Percentiles rank a stretch among this genome's conserved stretches.
Evolutionary conservation across 2,329 filamentous ascomycete species (phyloP).

Genomic region (Claviceps monticola): DNA sequence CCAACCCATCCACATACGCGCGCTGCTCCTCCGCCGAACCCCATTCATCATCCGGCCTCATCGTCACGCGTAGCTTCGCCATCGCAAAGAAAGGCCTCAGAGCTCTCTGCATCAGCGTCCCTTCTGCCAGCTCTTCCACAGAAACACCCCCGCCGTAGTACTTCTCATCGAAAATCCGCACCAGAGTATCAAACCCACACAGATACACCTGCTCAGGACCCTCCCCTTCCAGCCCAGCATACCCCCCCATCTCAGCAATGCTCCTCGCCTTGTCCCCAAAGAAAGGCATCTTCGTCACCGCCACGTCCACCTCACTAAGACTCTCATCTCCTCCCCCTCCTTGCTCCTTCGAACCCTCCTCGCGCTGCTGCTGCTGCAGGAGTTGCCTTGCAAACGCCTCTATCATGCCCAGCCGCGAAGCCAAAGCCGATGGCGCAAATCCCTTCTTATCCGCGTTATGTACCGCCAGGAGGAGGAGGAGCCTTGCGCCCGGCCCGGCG

Average conservation of each 20-base stretch:
- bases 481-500: slow-evolving; percentile 15
- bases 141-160: slow-evolving; percentile 41
- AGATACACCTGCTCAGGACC: slow-evolving; percentile 49
- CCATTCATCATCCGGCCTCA: slow-evolving; percentile 47
- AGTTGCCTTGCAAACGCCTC: slow-evolving; percentile 48
- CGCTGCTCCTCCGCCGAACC: slow-evolving; percentile 30
- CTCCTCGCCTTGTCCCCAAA: slow-evolving; percentile 58
- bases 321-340: background rate
- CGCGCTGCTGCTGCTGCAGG: background rate
- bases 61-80: slow-evolving; percentile 49
- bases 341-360: no score
- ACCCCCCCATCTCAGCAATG: slow-evolving; percentile 34
- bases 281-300: slow-evolving; percentile 56
- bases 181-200: slow-evolving; percentile 62
- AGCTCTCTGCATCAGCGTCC: slow-evolving; percentile 30
- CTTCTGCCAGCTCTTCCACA: background rate
- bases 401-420: slow-evolving; percentile 59
- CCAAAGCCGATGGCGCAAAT: slow-evolving; percentile 53
- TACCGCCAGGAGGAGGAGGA: slow-evolving; percentile 46
- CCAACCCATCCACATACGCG: slow-evolving; percentile 39
- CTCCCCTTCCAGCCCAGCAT: slow-evolving; percentile 12
- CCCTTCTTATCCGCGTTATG: slow-evolving; percentile 55
- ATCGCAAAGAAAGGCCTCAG: slow-evolving; percentile 50
- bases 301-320: slow-evolving; percentile 41
- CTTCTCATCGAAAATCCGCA: slow-evolving; percentile 57